Conservation (phyloP, 768 basidiomycete genomes). For the Podaxis mareebaensis region DNA sequence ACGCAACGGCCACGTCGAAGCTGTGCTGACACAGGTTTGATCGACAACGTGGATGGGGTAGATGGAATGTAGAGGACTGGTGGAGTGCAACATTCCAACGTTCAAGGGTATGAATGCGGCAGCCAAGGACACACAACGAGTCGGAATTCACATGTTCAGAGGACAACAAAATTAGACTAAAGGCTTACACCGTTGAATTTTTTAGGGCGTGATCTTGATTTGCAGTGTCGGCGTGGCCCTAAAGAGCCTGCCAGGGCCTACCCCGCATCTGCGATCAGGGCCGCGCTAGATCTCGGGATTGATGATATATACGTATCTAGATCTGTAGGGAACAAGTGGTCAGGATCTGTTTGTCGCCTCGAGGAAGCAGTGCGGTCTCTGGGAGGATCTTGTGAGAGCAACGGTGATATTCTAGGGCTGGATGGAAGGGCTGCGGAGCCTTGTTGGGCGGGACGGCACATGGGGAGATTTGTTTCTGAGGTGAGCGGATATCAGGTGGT, state of each 20-base stretch:
- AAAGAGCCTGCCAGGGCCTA: background rate
- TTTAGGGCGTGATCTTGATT: conserved; percentile 7
- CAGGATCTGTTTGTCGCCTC: conserved; percentile 2
- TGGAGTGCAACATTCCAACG: conserved; percentile 3
- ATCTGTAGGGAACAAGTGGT: background rate
- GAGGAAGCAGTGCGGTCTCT: conserved; percentile 1
- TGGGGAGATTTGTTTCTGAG: background rate
- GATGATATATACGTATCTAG: conserved; percentile 2
- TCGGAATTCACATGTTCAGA: conserved; percentile 1
- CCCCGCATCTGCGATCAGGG: conserved; percentile 17
- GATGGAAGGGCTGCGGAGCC: background rate
- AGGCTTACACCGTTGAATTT: background rate
- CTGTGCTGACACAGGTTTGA: conserved; percentile 15
- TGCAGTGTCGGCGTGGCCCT: conserved; percentile 7
- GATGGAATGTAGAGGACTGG: background rate
- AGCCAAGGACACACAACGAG: background rate
- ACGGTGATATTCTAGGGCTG: background rate
- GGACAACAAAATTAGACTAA: background rate
- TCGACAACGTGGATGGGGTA: background rate
- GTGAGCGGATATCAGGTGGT: conserved; percentile 7
- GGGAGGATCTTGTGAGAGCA: background rate
- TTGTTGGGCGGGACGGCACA: background rate
- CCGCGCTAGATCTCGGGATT: conserved; percentile 6
- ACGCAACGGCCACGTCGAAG: conserved; percentile 13
- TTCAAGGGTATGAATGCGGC: conserved; percentile 10